Conservation (phyloP, 23 red algal species). For the Chondrus crispus region DNA sequence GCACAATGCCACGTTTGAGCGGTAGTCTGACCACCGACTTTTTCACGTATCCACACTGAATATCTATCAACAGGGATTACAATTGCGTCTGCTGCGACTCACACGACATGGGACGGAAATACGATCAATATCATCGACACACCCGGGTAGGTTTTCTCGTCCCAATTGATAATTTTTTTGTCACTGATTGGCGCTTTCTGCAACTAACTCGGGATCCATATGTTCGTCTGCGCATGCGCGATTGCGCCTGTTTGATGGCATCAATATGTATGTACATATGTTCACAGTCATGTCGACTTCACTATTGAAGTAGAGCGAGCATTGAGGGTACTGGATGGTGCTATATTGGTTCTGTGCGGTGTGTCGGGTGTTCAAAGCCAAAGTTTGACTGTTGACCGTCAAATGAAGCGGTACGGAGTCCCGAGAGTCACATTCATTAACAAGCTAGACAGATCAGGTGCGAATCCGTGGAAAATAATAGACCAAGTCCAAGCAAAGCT, state of each 20-base stretch:
- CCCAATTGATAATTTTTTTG: too few relatives aligned
- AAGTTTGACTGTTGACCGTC: constrained; percentile 96
- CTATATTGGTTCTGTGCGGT: constrained; percentile 91
- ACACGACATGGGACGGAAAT: constrained; percentile 66
- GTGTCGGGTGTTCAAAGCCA: constrained; percentile 96
- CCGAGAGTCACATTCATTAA: constrained; percentile 97
- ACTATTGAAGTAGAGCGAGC: constrained; percentile 99
- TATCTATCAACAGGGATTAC: constrained; percentile 69
- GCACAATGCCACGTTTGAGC: too few relatives aligned
- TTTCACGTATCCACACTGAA: neutral
- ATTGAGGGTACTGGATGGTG: constrained; percentile 92
- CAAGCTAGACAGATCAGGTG: constrained; percentile 89
- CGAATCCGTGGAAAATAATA: constrained; percentile 86
- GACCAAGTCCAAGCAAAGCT: constrained; percentile 75
- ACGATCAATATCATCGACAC: constrained; percentile 98
- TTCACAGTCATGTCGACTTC: constrained; percentile 73
- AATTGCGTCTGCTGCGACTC: constrained; percentile 95
- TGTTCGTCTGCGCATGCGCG: neutral
- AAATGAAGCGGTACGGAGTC: constrained; percentile 98
- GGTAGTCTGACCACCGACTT: neutral
- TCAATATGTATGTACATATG: too few relatives aligned
- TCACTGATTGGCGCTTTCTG: neutral
- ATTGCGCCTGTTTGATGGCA: too few relatives aligned
- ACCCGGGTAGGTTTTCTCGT: constrained; percentile 78
- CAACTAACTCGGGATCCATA: neutral